Evolutionary conservation across 768 basidiomycete species (phyloP), one percentile per base, ranked within the genome.

Genomic region (Hortiboletus campestris): DNA sequence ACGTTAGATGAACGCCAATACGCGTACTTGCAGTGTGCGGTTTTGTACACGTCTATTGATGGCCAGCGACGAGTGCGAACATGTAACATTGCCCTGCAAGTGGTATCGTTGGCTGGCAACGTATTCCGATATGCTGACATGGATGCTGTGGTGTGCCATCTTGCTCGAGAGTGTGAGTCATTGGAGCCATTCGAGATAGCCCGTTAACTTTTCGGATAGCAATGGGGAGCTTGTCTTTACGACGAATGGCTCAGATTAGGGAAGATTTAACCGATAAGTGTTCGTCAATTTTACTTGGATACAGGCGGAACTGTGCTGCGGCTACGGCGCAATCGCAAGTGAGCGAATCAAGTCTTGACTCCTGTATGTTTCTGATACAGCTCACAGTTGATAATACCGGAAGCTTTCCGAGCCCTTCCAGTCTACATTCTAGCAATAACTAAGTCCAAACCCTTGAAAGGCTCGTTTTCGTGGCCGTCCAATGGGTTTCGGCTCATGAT

Each of bases 391-490:
- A 89, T 99, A 57, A 84, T 99, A 25, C 97, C 97, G 7, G 97
- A 98, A 72, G 87, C 89, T 0, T 94, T 94, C 78, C 87, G 88
- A 65, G 80, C 88, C 1, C 80, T 98, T 41, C 92, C 94, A 0
- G 77, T 93, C 17, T 94, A 87, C 67, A 82, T 83, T 4, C 77
- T 98, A 3, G 85, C 85, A 12, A 81, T 98, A 34, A 78, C 89
- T 44, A 99, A 99, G 75, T 83, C 83, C 49, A 96, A 97, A 69
- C 86, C 94, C 19, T 74, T 99, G n/a, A 96, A 97, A 86, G 93
- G 96, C 85, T 66, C 55, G 61, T 53, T 52, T 51, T 48, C 11
- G 34, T 49, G 31, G 38, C n/a, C 6, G 32, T 49, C 43, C 41
- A 43, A 55, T 29, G 51, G 32, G 39, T 38, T 38, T 41, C 32